These are phyloP conservation scores for Pyrenophora tritici-repentis DNA, from an alignment of 2,329 filamentous ascomycete species.

Conservation along the genomic window DNA sequence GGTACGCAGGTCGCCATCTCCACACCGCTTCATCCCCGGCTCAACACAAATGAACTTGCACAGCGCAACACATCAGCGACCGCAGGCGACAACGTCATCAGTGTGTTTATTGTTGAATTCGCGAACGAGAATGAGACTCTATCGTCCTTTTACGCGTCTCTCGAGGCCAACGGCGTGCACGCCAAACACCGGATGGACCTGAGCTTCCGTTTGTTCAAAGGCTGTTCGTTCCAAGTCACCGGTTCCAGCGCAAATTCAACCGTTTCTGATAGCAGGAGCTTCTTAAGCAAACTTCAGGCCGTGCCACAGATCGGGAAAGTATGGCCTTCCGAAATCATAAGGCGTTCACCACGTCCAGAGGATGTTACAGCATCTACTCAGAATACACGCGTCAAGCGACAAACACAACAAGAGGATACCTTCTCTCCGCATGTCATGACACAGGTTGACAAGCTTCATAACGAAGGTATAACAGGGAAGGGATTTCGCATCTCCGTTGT, in stretches of 20 bases:
- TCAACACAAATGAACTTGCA: not conserved
- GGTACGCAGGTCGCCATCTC: constrained; percentile 3
- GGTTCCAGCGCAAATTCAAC: constrained; percentile 9
- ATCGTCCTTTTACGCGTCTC: constrained; percentile 18
- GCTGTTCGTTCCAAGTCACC: constrained; percentile 22
- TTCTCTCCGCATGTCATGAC: constrained; percentile 41
- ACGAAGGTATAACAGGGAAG: constrained; percentile 53
- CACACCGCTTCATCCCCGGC: not conserved
- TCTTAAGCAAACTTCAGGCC: constrained; percentile 1
- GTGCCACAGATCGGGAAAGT: constrained; percentile 9
- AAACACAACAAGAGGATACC: constrained; percentile 2
- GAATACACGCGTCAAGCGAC: constrained; percentile 13
- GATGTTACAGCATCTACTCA: not conserved
- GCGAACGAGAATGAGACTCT: constrained; percentile 13
- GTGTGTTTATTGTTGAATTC: constrained; percentile 27
- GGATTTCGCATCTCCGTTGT: constrained; percentile 53
- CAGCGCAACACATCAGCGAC: not conserved
- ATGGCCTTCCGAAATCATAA: constrained; percentile 19
- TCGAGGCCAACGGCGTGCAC: constrained; percentile 14
- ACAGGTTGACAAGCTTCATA: constrained; percentile 47
- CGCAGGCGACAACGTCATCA: not conserved
- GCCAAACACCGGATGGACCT: constrained; percentile 21
- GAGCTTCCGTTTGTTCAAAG: constrained; percentile 25
- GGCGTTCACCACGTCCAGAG: not conserved
- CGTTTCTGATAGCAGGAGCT: not conserved